phyloP scores from a whole-genome alignment of 2,329 filamentous ascomycete genomes.

The Sclerotinia sclerotiorum region DNA sequence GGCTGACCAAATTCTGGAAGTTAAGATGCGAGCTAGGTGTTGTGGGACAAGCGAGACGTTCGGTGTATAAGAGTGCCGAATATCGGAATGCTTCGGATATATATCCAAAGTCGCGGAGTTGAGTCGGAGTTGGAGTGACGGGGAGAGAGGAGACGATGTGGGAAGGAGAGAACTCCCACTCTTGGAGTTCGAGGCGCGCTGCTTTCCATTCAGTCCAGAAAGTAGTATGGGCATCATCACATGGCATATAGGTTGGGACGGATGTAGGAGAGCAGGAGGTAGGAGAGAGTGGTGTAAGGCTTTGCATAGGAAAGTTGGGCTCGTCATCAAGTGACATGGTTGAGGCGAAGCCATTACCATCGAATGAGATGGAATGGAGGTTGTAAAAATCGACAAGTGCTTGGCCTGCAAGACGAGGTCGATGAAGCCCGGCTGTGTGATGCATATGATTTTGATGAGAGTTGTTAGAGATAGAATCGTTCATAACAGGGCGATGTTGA shows the following conservation, averaged over 20 bases:
- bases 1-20: constrained; percentile 80
- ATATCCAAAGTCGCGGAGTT: constrained; percentile 73
- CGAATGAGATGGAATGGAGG: constrained; percentile 58
- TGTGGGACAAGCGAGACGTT: constrained; percentile 77
- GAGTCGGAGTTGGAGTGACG: constrained; percentile 52
- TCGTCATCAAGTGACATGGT: constrained; percentile 51
- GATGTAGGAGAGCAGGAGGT: constrained; percentile 39
- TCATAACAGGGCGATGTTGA: constrained; percentile 62
- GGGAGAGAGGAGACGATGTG: constrained; percentile 53
- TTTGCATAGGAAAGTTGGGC: constrained; percentile 45
- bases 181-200: constrained; percentile 71
- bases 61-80: constrained; percentile 83
- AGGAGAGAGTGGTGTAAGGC: constrained; percentile 35
- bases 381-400: constrained; percentile 52
- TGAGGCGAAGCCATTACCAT: constrained; percentile 65
- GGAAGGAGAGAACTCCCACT: constrained; percentile 71
- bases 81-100: constrained; percentile 91
- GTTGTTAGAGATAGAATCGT: constrained; percentile 41
- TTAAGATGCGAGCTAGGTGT: constrained; percentile 71
- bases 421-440: constrained; percentile 34
- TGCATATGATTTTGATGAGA: constrained; percentile 31
- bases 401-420: constrained; percentile 45
- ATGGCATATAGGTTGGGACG: background rate
- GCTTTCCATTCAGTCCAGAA: constrained; percentile 90
- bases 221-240: constrained; percentile 59